Base-by-base conservation (phyloP, 768 basidiomycete genomes). In the Amanita inopinata region DNA sequence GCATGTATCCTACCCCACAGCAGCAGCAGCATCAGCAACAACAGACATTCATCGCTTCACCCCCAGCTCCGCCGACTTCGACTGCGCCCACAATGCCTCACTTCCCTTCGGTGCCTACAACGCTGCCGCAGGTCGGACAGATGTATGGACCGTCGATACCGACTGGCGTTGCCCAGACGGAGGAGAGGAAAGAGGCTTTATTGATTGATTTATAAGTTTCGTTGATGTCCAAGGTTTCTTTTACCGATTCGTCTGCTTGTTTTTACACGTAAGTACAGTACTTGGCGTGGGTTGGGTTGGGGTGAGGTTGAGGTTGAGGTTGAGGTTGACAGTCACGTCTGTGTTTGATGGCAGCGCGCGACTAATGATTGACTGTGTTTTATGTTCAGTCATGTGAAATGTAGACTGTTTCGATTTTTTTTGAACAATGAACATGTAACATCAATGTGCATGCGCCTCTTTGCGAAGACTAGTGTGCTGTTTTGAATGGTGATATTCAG, bases 81-180 rank as follows among this genome's bases (percentile, higher is more conserved):
- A 50, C 63, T 6, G 51, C 67, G 46, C 47, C 57, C 27, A 46
- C 60, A 42, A 52, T 84, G 4, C 74, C 82, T 0, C 69, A 71
- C 39, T 84, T 86, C 59, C 84, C 84, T 1, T 64, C 63, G 20
- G 83, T 64, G 4, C 84, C 83, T 4, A 81, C 78, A 3, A 57
- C 65, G 5, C 80, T 83, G 1, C 75, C 78, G 53, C 40, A 64
- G 12, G 34, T 50, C 4, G 76, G 71, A 56, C 58, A 71, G 19
- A 49, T 68, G 55, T 77, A 79, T 51, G 63, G 58, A n/a, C 57
- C 73, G 3, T 63, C 77, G 12, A 63, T 63, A 34, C 67, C 74
- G 3, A 56, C 63, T 28, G 70, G 63, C 4, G 56, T 73, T n/a
- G 64, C 66, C 27, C 73, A 74, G 36, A 69, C 71, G 46, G 79